Conservation (phyloP, 768 basidiomycete genomes). For the Paxillus rubicundulus region DNA sequence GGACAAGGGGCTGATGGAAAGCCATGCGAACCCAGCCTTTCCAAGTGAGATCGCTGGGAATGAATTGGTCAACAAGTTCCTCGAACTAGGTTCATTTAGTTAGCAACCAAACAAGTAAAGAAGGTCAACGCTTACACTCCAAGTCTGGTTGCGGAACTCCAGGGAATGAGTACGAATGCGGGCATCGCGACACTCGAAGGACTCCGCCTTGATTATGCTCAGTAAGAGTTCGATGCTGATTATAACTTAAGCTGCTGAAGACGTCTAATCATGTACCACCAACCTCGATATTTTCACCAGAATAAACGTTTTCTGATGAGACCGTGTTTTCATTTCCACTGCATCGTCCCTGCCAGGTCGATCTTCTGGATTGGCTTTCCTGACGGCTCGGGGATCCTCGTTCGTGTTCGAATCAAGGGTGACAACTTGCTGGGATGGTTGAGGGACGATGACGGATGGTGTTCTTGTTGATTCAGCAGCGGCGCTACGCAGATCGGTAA, state of each 20-base stretch:
- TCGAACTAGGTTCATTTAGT: conserved; percentile 53
- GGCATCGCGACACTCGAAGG: conserved; percentile 79
- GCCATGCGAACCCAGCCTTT: conserved; percentile 82
- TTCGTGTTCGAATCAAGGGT: conserved; percentile 16
- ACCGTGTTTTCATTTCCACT: conserved; percentile 78
- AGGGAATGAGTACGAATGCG: conserved; percentile 77
- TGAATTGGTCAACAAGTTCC: conserved; percentile 74
- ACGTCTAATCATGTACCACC: conserved; percentile 11
- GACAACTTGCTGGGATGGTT: conserved; percentile 5
- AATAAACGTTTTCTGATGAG: conserved; percentile 81
- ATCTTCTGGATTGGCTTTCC: conserved; percentile 18
- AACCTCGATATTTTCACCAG: conserved; percentile 73
- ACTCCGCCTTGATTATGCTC: conserved; percentile 79
- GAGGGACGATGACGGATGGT: conserved; percentile 7
- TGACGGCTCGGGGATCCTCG: conserved; percentile 23
- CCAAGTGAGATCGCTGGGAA: conserved; percentile 76
- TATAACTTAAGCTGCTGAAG: conserved; percentile 16
- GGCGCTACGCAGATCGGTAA: conserved; percentile 60
- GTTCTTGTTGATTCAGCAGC: conserved; percentile 35
- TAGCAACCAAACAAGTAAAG: conserved; percentile 5
- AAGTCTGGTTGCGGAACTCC: conserved; percentile 79
- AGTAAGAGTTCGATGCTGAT: conserved; percentile 66
- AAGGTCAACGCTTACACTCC: conserved; percentile 56
- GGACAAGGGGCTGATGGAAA: conserved; percentile 74
- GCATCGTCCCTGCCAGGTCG: conserved; percentile 49